Base-by-base conservation (phyloP, 768 basidiomycete species). In the Tulasnella sp. region DNA sequence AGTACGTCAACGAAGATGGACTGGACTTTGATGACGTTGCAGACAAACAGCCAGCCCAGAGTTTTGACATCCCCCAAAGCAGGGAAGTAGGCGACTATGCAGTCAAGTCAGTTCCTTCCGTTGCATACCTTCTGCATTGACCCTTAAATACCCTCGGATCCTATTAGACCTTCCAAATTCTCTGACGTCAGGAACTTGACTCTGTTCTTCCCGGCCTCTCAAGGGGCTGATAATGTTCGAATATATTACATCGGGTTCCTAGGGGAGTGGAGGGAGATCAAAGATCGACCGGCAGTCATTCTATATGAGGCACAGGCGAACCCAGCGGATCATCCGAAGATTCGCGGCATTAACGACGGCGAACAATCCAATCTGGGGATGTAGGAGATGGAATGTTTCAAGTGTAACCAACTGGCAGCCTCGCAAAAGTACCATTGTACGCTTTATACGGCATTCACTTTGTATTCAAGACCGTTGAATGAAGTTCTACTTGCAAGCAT, bases 221-320 rank as follows among this genome's bases (percentile, higher is more conserved):
- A 93, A 84, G 95, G 94, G 44, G 94, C 93, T 16, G 93, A 95
- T 20, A 91, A 90, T 0, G 91, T 90, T 0, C 89, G 91, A 40
- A 87, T 97, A 14, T 97, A 94, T 84, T 97, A 96, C 83, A 84
- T 97, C 37, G 96, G 96, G 20, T 92, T 97, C 84, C 87, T 95
- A 24, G 96, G 96, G 2, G 89, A 91, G 46, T 95, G 93, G 92
- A 90, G 89, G 74, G 91, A 94, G 95, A 89, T 93, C 64, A 96
- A 94, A 83, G 87, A 88, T 75, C 90, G 92, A 81, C 94, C 96
- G 0, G 89, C 95, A 54, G 90, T 97, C 79, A 93, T 95, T 0
- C 91, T 97, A 18, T 98, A 97, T 83, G 96, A 98, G 85, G 87
- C 93, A 0, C 93, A 94, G 82, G 94, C 96, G 12, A 96, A 96